Base-by-base conservation (phyloP, 2,329 filamentous ascomycete species). In the Botrytis fragariae region DNA sequence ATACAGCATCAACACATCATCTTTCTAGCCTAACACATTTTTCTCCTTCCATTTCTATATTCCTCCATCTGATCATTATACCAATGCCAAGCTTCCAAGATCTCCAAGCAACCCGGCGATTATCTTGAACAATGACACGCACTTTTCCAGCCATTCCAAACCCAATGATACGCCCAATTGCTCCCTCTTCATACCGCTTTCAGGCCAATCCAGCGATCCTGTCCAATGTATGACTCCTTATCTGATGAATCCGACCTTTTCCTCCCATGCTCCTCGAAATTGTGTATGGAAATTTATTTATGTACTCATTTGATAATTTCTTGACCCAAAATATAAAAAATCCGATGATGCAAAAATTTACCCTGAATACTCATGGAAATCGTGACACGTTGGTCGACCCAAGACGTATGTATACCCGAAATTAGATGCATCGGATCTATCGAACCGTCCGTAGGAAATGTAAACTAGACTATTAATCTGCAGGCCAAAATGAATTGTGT, bases 271-370 rank as follows among this genome's bases (percentile, higher is more conserved):
- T 57, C 48, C 65, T 14, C 18, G 29, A 57, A 39, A 29, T 42
- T 18, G 45, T 57, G 48, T 42, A 42, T 42, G 25, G n/a, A 57
- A 42, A 25, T 57, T 25, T 45, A 67, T 62, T 5, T 63, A 42
- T 57, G 64, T 68, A 42, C 48, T 57, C 25, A 57, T 57, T 57
- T 22, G n/a, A 14, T 4, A 65, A n/a, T 68, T 68, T 57, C n/a
- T 37, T 22, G 42, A 42, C 35, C 25, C n/a, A 25, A 42, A 54
- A 14, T 57, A 32, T 57, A 9, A 54, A 57, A 57, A 18, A 57
- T 12, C 22, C 64, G 6, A n/a, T 32, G 8, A 18, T 57, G 37
- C 18, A 18, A 14, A 25, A 57, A 57, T 8, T 32, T 32, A 32
- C 37, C 65, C 35, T 57, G 18, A 32, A 68, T 32, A 22, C 29